A percentile compares a stretch with the other conserved stretches of the same genome.
These are phyloP conservation scores for Fusarium neocosmosporiellum DNA, from an alignment of 2,329 filamentous ascomycete genomes.

Conservation along the genomic window DNA sequence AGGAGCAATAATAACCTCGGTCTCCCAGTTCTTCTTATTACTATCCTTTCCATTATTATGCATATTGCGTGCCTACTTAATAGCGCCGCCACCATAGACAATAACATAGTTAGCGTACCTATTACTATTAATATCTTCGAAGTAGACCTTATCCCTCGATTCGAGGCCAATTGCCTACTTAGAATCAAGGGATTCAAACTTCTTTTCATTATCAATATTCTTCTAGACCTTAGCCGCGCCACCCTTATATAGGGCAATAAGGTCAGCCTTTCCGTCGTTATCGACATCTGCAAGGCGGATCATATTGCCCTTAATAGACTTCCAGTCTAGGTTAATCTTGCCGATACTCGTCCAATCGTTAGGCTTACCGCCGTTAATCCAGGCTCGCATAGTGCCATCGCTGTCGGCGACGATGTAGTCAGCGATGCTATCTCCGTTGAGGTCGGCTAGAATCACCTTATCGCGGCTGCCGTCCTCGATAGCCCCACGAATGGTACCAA, in stretches of 20 bases:
- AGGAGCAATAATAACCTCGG: background rate
- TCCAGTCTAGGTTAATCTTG: background rate
- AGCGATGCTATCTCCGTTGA: constrained; percentile 2
- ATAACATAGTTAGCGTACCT: constrained; percentile 8
- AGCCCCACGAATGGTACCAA: background rate
- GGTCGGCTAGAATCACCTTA: background rate
- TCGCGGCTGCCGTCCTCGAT: background rate
- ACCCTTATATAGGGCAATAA: background rate
- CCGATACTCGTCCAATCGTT: background rate
- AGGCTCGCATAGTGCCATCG: background rate
- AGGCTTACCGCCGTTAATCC: background rate
- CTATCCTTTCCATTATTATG: constrained; percentile 12
- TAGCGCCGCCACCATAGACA: background rate
- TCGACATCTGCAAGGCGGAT: background rate
- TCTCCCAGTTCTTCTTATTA: constrained; percentile 9
- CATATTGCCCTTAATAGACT: background rate
- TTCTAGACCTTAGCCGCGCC: background rate
- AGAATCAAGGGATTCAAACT: background rate
- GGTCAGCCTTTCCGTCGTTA: constrained; percentile 4
- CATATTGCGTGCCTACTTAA: constrained; percentile 2
- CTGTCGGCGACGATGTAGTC: background rate
- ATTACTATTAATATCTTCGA: constrained; percentile 4
- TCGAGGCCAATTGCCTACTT: constrained; percentile 17
- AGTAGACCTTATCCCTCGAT: background rate
- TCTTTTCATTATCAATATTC: background rate